Evolutionary conservation across 2,329 filamentous ascomycete species (phyloP), one percentile per base, ranked within the genome.

Genomic region (Talaromyces verruculosus): DNA sequence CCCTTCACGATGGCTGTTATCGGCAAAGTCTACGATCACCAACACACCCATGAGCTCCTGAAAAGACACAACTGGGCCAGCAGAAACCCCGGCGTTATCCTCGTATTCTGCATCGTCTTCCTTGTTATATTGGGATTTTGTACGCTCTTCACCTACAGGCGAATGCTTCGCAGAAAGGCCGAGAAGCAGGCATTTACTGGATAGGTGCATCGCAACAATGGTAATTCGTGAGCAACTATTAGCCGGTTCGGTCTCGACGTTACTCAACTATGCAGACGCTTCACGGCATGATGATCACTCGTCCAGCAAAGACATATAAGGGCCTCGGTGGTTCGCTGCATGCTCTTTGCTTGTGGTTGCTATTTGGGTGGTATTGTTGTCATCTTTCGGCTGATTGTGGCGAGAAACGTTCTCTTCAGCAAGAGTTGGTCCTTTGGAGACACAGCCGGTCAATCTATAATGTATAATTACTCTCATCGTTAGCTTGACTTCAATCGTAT

Each of bases 101-200:
- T 88, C 69, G 87, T 89, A 65, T 87, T 89, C 77, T 82, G 79
- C 76, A 86, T 89, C 70, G 80, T 88, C 75, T 85, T 85, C 72
- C 71, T 87, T 67, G 84, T 89, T 69, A 81, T 68, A 45, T 65
- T 83, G 67, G 82, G 85, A 30, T 73, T 89, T 59, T 68, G 83
- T 64, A 71, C 72, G 60, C 79, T 89, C 47, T 83, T 84, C 72
- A 71, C 84, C 68, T 80, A 81, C 69, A 81, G 83, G 68, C 79
- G 75, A 72, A 74, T 83, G 64, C 67, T 76, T 67, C 71, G 74
- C 8, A 68, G 70, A 47, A 75, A 73, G 65, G 72, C 74, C 10
- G 69, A 73, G 22, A 72, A 67, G 30, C 57, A 72, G 30, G 49
- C 68, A 2, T 73, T 62, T 4, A 61, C 35, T 2, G 67, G 64